Conservation (phyloP, 2,329 filamentous ascomycete genomes). For the Verticillium nonalfalfae region DNA sequence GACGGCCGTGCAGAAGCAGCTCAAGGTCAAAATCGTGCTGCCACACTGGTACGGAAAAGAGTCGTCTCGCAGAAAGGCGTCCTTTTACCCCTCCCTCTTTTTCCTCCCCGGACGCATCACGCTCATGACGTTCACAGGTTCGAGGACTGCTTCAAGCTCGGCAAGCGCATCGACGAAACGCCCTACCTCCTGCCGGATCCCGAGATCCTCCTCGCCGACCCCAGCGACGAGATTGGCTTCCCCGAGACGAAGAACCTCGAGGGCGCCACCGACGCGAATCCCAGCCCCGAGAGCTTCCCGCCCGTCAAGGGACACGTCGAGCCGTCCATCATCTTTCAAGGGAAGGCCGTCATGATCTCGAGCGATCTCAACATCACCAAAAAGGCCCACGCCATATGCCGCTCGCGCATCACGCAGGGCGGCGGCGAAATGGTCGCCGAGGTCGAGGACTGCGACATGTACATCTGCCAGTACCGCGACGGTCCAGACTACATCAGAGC, state of each 20-base stretch:
- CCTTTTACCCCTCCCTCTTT: neutral
- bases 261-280: constrained; percentile 54
- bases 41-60: constrained; percentile 67
- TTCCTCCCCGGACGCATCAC: neutral
- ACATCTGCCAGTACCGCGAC: constrained; percentile 81
- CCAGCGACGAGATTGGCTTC: constrained; percentile 48
- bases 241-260: constrained; percentile 55
- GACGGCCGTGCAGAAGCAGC: constrained; percentile 54
- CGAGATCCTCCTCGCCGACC: constrained; percentile 62
- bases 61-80: neutral
- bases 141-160: constrained; percentile 90
- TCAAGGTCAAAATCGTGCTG: constrained; percentile 76
- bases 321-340: constrained; percentile 67
- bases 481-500: constrained; percentile 73
- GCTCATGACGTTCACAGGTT: constrained; percentile 53
- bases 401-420: constrained; percentile 62
- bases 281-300: constrained; percentile 31
- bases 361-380: constrained; percentile 64
- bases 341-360: constrained; percentile 72
- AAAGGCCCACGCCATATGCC: constrained; percentile 61
- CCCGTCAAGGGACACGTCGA: constrained; percentile 30
- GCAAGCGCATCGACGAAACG: constrained; percentile 80
- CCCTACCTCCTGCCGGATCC: constrained; percentile 85
- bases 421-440: constrained; percentile 63
- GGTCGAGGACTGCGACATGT: constrained; percentile 70